Percentiles rank a stretch among this genome's conserved stretches.
phyloP scores from a whole-genome alignment of 495 filamentous ascomycete species.

The Tuber melanosporum region DNA sequence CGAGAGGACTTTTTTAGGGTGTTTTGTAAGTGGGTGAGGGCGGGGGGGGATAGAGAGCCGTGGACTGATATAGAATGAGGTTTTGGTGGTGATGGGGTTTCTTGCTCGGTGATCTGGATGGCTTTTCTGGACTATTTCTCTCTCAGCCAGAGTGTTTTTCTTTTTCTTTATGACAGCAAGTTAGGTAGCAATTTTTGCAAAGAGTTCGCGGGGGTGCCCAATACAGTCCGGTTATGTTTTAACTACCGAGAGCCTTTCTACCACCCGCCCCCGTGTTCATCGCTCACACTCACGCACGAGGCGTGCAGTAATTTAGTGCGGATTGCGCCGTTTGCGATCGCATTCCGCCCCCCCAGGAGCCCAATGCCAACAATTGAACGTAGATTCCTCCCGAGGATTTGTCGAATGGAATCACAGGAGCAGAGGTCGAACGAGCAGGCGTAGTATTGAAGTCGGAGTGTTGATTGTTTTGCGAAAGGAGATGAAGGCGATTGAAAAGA shows the following conservation, averaged over 20 bases:
- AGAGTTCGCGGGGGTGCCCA: neutral
- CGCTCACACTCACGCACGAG: neutral
- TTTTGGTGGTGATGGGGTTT: neutral
- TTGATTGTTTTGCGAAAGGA: too few relatives aligned
- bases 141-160: neutral
- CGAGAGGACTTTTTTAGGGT: neutral
- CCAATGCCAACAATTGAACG: neutral
- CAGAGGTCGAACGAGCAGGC: too few relatives aligned
- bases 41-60: neutral
- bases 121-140: neutral
- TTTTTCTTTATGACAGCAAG: neutral
- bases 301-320: neutral
- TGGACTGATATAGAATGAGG: neutral
- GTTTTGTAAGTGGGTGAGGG: neutral
- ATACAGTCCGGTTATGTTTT: neutral
- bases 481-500: too few relatives aligned
- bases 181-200: neutral
- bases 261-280: neutral
- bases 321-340: neutral
- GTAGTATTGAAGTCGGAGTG: too few relatives aligned
- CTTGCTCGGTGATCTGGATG: neutral
- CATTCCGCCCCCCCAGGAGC: neutral
- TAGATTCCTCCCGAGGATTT: neutral
- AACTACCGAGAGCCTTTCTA: neutral
- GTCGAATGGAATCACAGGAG: too few relatives aligned